phyloP scores from a whole-genome alignment of 2,329 filamentous ascomycete species.

The Xylaria arbuscula region DNA sequence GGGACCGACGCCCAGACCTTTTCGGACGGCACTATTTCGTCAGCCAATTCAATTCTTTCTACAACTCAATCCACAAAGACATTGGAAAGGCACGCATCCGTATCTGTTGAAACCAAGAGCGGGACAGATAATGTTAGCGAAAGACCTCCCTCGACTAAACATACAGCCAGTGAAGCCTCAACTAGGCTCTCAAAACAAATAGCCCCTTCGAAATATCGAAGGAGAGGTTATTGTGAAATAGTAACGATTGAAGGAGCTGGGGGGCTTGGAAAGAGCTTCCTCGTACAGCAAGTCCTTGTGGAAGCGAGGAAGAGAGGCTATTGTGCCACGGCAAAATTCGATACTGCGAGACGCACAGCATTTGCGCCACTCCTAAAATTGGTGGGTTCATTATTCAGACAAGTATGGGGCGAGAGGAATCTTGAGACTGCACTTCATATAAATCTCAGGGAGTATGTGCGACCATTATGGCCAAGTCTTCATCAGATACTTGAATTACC shows the following conservation, averaged over 20 bases:
- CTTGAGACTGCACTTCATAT: conserved; percentile 73
- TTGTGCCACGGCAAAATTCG: conserved; percentile 74
- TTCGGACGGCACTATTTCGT: conserved; percentile 60
- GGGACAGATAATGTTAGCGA: conserved; percentile 60
- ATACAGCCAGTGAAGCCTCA: conserved; percentile 59
- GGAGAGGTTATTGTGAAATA: conserved; percentile 72
- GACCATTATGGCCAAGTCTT: conserved; percentile 72
- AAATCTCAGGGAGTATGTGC: conserved; percentile 69
- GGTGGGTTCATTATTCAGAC: conserved; percentile 73
- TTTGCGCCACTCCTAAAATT: conserved; percentile 73
- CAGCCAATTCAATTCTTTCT: conserved; percentile 55
- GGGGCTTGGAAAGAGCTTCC: conserved; percentile 73
- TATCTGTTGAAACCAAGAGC: conserved; percentile 62
- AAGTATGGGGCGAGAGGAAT: conserved; percentile 74
- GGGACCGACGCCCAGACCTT: conserved; percentile 45
- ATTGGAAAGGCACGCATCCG: conserved; percentile 65
- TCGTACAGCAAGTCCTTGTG: conserved; percentile 71
- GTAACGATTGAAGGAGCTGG: conserved; percentile 70
- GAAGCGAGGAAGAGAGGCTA: conserved; percentile 72
- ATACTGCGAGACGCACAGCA: conserved; percentile 68
- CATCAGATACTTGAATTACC: conserved; percentile 71
- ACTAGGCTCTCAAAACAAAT: conserved; percentile 66
- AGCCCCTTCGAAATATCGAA: conserved; percentile 67
- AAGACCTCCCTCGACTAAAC: conserved; percentile 55
- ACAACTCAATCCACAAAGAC: conserved; percentile 55